Conservation (phyloP, 192 early-diverging fungal species). For the Coemansia sp. region DNA sequence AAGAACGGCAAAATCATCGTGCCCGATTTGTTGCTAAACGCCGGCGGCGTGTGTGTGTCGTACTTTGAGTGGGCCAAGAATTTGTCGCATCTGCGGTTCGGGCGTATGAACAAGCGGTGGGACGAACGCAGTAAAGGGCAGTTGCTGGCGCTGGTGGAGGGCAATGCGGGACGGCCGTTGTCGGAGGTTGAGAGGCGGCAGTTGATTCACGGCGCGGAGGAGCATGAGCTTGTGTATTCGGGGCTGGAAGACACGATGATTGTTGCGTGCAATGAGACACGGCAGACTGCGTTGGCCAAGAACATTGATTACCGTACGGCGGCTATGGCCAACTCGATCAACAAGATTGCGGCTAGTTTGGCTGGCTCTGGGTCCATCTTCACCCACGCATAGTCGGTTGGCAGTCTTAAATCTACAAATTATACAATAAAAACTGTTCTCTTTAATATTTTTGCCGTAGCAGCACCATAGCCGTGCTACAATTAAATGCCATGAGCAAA, state of each 20-base stretch:
- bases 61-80: conserved; percentile 87
- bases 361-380: conserved; percentile 78
- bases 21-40: conserved; percentile 77
- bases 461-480: no score
- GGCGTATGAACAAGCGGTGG: conserved; percentile 83
- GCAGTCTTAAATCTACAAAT: no score
- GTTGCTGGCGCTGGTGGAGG: conserved; percentile 69
- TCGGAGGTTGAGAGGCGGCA: conserved; percentile 72
- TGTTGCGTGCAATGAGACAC: conserved; percentile 72
- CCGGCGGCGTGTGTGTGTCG: conserved; percentile 82
- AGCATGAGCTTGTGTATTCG: conserved; percentile 81
- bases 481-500: no score
- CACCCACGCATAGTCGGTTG: conserved; percentile 41
- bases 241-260: conserved; percentile 88
- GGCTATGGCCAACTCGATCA: conserved; percentile 75
- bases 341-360: conserved; percentile 76
- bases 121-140: conserved; percentile 74
- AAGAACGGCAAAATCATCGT: conserved; percentile 63
- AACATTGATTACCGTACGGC: conserved; percentile 77
- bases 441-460: no score
- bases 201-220: conserved; percentile 79
- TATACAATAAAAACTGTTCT: no score
- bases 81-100: conserved; percentile 79
- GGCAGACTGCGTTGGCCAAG: conserved; percentile 64
- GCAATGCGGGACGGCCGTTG: conserved; percentile 71